These are phyloP conservation scores for Ascochyta fabae DNA, from an alignment of 2,329 filamentous ascomycete species.

Conservation along the genomic window DNA sequence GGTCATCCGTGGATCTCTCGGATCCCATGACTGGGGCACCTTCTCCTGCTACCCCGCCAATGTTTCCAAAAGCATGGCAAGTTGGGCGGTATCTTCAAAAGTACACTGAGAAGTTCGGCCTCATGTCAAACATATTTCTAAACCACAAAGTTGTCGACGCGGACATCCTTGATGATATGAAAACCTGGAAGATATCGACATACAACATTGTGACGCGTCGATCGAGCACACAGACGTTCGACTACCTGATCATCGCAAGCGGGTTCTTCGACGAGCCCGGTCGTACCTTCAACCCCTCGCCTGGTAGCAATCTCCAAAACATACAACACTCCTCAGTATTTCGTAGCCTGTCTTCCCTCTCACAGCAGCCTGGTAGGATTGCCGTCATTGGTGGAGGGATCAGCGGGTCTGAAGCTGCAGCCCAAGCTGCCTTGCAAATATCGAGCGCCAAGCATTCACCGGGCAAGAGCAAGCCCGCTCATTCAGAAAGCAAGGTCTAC, in stretches of 20 bases:
- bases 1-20: slow-evolving; percentile 59
- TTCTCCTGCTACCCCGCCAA: slow-evolving; percentile 53
- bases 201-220: slow-evolving; percentile 23
- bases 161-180: slow-evolving; percentile 19
- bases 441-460: slow-evolving; percentile 68
- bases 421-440: slow-evolving; percentile 72
- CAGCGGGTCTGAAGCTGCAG: slow-evolving; percentile 80
- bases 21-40: slow-evolving; percentile 12
- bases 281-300: slow-evolving; percentile 21
- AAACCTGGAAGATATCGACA: slow-evolving; percentile 31
- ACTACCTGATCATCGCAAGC: slow-evolving; percentile 74
- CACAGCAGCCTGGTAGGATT: slow-evolving; percentile 61
- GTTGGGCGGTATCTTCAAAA: slow-evolving; percentile 73
- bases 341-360: slow-evolving; percentile 29
- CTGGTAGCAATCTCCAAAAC: slow-evolving; percentile 7
- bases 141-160: slow-evolving; percentile 49
- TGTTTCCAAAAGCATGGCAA: slow-evolving; percentile 79
- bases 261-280: slow-evolving; percentile 70
- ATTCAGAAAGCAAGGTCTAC: slow-evolving; percentile 62
- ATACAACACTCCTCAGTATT: slow-evolving; percentile 42
- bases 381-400: slow-evolving; percentile 81
- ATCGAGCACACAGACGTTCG: slow-evolving; percentile 57
- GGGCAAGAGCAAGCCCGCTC: slow-evolving; percentile 27
- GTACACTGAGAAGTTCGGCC: slow-evolving; percentile 67
- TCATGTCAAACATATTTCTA: slow-evolving; percentile 57